A percentile compares a stretch with the other conserved stretches of the same genome.
Conservation (phyloP, 352 stramenopile genomes). For the Globisporangium megalacanthum region DNA sequence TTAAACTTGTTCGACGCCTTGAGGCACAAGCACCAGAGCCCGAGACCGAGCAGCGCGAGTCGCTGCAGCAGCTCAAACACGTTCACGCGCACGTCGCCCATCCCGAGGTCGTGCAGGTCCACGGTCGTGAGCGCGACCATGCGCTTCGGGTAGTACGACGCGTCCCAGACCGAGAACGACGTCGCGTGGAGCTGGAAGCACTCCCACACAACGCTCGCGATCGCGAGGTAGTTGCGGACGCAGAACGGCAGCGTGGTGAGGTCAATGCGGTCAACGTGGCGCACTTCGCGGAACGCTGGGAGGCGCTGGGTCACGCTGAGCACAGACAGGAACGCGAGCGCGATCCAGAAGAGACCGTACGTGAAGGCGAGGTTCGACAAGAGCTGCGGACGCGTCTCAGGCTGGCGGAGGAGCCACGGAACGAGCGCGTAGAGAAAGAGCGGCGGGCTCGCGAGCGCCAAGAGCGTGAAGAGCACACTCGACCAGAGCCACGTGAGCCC, state of each 20-base stretch:
- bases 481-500: slow-evolving; percentile 30
- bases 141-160: slow-evolving; percentile 24
- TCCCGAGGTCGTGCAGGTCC: slow-evolving; percentile 20
- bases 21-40: slow-evolving; percentile 30
- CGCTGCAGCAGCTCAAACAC: slow-evolving; percentile 21
- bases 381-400: slow-evolving; percentile 2
- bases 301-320: slow-evolving; percentile 23
- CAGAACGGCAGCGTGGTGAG: slow-evolving; percentile 26
- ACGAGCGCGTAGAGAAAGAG: slow-evolving; percentile 20
- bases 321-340: slow-evolving; percentile 22
- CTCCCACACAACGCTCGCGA: slow-evolving; percentile 29
- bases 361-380: slow-evolving; percentile 20
- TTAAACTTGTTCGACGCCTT: slow-evolving; percentile 43
- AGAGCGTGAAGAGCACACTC: slow-evolving; percentile 18
- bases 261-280: slow-evolving; percentile 26
- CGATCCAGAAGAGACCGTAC: slow-evolving; percentile 24
- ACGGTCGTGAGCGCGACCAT: slow-evolving; percentile 25
- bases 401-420: slow-evolving; percentile 9
- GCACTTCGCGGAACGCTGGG: slow-evolving; percentile 26
- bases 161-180: slow-evolving; percentile 30
- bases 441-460: slow-evolving; percentile 19
- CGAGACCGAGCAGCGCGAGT: slow-evolving; percentile 17
- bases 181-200: slow-evolving; percentile 34
- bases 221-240: slow-evolving; percentile 34
- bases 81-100: slow-evolving; percentile 21